These are phyloP conservation scores for Canavalia ensiformis DNA, from an alignment of 306 rosid genomes.

Conservation along the genomic window DNA sequence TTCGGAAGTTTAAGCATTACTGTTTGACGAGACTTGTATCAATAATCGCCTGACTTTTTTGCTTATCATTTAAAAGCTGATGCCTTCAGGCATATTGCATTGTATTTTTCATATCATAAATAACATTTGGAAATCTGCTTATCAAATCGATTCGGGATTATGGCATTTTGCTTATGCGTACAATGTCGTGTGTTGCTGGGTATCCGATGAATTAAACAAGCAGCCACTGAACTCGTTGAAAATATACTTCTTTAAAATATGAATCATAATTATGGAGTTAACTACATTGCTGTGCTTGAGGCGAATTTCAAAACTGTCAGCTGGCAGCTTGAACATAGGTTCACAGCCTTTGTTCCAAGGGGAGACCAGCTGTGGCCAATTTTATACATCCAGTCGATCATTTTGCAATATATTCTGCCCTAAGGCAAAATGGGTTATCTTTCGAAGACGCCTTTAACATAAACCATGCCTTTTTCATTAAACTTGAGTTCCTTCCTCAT, in stretches of 20 bases:
- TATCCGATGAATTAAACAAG: background rate
- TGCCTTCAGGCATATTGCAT: slow-evolving; percentile 42
- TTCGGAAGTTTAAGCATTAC: slow-evolving; percentile 41
- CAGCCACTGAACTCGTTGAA: background rate
- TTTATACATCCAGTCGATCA: background rate
- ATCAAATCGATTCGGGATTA: background rate
- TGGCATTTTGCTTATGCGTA: background rate
- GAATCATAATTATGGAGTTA: background rate
- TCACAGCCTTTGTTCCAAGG: background rate
- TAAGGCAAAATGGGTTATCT: slow-evolving; percentile 34
- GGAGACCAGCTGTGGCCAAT: background rate
- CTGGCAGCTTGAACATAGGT: background rate
- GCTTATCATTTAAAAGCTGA: slow-evolving; percentile 43
- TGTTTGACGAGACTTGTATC: slow-evolving; percentile 50
- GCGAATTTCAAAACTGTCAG: slow-evolving; percentile 23
- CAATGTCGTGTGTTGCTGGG: background rate
- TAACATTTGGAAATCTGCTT: slow-evolving; percentile 15
- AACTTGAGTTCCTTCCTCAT: slow-evolving; percentile 79
- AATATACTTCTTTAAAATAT: background rate
- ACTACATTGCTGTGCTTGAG: background rate
- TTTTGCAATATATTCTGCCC: slow-evolving; percentile 5
- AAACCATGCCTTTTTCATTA: slow-evolving; percentile 87
- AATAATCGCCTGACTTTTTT: slow-evolving; percentile 61
- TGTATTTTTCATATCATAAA: slow-evolving; percentile 22
- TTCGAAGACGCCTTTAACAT: slow-evolving; percentile 76